Evolutionary conservation across 2,329 filamentous ascomycete species (phyloP), one percentile per base, ranked within the genome.

Genomic region (Xylariaceae sp.): DNA sequence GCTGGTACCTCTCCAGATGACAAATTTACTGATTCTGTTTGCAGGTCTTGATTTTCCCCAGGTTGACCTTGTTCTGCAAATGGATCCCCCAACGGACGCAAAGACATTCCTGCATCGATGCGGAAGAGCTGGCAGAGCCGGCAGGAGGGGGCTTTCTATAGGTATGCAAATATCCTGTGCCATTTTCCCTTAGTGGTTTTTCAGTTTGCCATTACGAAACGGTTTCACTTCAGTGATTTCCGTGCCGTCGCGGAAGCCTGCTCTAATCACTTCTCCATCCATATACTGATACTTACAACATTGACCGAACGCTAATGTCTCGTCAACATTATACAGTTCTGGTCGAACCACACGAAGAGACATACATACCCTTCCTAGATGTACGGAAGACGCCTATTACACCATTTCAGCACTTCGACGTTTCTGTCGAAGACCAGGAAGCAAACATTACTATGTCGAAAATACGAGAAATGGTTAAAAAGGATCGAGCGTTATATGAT

Each of bases 61-160:
- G 45, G 90, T 96, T 32, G 92, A 96, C 62, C 76, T 96, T 2
- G 91, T 96, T 4, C 79, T 95, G 1, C 92, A 96, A 63, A 75
- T 96, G 35, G 91, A 96, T 62, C 86, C 58, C 67, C 89, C 61
- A 1, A 88, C 85, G 33, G 91, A 96, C 58, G 88, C 91, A 0
- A 97, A 97, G 64, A 90, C 87, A 10, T 97, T 97, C 60, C 88
- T 98, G 49, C 93, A 98, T 66, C 85, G 93, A 5, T 86, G 93
- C 22, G 93, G 93, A 1, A 79, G 93, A 53, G 89, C 93, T 1
- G 93, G 93, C 0, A 79, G 93, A 19, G 95, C 95, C 62, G 91
- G 91, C 0, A 78, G 92, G 50, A 83, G 85, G 50, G 93, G 93
- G 0, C 70, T 96, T 17, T 89, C 90, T 12, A 80, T 97, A 2